phyloP scores from a whole-genome alignment of 192 early-diverging fungal genomes.

The Kickxella alabastrina region DNA sequence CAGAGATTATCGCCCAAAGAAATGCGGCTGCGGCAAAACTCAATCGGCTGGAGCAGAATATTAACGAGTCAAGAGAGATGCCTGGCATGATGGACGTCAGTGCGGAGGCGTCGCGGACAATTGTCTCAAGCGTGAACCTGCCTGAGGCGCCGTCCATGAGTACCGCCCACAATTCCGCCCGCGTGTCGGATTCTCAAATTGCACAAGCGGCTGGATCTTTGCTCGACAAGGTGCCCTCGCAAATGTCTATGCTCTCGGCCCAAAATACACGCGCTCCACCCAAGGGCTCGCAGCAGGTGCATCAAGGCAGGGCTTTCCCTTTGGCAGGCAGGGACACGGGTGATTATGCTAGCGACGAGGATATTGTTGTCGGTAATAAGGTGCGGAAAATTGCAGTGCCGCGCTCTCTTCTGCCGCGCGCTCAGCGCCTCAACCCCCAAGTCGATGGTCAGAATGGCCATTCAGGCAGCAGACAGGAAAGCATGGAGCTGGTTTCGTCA shows the following conservation, averaged over 20 bases:
- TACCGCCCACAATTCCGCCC: not conserved
- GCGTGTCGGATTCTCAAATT: not conserved
- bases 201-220: not conserved
- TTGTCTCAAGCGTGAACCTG: constrained; percentile 7
- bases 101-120: constrained; percentile 18
- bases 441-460: not conserved
- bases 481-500: not conserved
- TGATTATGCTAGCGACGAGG: not conserved
- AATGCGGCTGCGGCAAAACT: constrained; percentile 1
- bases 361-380: no score
- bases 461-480: not conserved
- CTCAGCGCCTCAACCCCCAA: constrained; percentile 1
- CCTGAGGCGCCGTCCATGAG: not conserved
- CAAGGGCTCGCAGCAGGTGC: not conserved
- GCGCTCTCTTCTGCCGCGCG: constrained; percentile 13
- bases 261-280: no score
- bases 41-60: not conserved
- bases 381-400: constrained; percentile 30
- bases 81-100: constrained; percentile 36
- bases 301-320: not conserved
- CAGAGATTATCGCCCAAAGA: constrained; percentile 21
- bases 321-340: not conserved
- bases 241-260: no score
- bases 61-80: constrained; percentile 20
- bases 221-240: no score